Evolutionary conservation across 192 early-diverging fungal genomes (phyloP).

Genomic region (Chytriomyces sp.): DNA sequence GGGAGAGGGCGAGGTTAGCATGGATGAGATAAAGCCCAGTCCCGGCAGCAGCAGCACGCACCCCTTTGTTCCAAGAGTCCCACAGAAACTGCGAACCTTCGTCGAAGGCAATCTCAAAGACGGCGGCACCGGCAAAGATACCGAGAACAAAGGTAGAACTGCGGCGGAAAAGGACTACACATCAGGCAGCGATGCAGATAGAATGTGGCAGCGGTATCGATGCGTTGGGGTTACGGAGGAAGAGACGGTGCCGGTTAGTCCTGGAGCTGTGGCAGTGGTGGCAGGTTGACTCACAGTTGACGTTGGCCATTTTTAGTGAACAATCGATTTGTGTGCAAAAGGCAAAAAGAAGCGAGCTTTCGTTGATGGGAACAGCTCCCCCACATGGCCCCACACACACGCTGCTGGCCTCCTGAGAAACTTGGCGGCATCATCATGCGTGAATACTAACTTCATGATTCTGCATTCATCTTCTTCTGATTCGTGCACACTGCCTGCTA

Average conservation of each 20-base stretch:
- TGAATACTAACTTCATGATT: too few species aligned
- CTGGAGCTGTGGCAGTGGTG: not conserved
- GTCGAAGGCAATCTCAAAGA: conserved; percentile 76
- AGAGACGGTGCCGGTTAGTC: not conserved
- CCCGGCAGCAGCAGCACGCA: conserved; percentile 49
- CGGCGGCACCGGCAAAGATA: conserved; percentile 74
- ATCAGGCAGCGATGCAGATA: not conserved
- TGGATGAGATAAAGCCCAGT: not conserved
- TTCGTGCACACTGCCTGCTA: too few species aligned
- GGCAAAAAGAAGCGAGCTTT: too few species aligned
- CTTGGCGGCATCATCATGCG: too few species aligned
- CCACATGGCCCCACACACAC: too few species aligned
- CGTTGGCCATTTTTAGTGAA: conserved; percentile 29
- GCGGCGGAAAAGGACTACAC: conserved; percentile 66
- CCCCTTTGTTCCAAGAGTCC: conserved; percentile 77
- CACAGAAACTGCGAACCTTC: conserved; percentile 63
- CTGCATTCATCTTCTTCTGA: too few species aligned
- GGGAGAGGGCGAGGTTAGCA: conserved; percentile 8
- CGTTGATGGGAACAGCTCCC: too few species aligned
- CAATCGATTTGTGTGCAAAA: not conserved
- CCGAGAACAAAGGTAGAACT: conserved; percentile 72
- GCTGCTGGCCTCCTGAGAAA: too few species aligned
- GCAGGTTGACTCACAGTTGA: conserved; percentile 3
- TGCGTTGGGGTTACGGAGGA: not conserved
- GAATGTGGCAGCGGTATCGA: not conserved